Percentiles rank a stretch among this genome's conserved stretches.
Conservation (phyloP, 768 basidiomycete species). For the Cyclocybe cylindracea region DNA sequence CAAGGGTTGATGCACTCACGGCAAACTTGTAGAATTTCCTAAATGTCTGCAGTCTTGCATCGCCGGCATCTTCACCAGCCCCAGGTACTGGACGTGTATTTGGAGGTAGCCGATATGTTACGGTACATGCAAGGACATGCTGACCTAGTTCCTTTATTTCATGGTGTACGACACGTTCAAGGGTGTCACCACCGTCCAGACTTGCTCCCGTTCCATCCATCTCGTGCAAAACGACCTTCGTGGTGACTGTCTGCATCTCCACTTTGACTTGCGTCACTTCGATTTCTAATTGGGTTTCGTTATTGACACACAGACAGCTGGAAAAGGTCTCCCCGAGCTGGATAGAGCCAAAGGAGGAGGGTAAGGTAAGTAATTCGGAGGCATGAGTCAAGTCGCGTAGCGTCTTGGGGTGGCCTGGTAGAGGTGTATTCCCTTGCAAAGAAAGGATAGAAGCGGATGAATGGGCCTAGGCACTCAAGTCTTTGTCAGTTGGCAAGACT, state of each 20-base stretch:
- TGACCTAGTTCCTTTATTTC: conserved; percentile 95
- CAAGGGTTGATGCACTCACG: conserved; percentile 44
- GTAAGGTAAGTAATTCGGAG: conserved; percentile 78
- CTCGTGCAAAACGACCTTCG: conserved; percentile 64
- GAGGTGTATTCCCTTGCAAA: conserved; percentile 68
- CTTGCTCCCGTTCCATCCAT: conserved; percentile 54
- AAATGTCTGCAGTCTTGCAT: conserved; percentile 67
- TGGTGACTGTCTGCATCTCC: conserved; percentile 83
- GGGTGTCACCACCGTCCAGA: conserved; percentile 56
- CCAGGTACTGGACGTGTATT: conserved; percentile 51
- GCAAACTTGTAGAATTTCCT: conserved; percentile 92
- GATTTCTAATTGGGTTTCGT: conserved; percentile 66
- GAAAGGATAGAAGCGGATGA: conserved; percentile 79
- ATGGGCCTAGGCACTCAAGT: conserved; percentile 47
- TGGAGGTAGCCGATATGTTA: conserved; percentile 76
- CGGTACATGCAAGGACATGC: conserved; percentile 85
- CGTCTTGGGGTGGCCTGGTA: conserved; percentile 80
- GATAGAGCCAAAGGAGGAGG: conserved; percentile 82
- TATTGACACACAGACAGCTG: conserved; percentile 80
- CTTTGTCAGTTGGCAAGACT: neutral
- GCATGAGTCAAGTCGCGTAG: conserved; percentile 79
- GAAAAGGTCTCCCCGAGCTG: conserved; percentile 90
- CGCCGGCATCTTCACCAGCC: conserved; percentile 49
- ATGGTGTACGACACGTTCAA: conserved; percentile 73
- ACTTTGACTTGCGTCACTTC: conserved; percentile 66